Evolutionary conservation across 768 basidiomycete species (phyloP).

Genomic region (Lactifluus subvellereus): DNA sequence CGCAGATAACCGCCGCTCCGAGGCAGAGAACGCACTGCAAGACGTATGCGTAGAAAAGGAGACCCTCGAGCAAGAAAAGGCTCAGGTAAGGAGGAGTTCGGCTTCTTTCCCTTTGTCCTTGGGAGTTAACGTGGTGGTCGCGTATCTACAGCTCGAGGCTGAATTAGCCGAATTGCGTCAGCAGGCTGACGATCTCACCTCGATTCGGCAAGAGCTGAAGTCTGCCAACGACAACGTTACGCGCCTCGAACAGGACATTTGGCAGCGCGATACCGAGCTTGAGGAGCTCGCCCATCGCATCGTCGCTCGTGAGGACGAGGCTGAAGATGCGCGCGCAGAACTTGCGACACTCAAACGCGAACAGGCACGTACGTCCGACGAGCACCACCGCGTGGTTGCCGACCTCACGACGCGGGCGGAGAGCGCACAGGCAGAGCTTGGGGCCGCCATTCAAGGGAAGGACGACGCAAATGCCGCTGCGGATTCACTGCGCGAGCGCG

Average conservation of each 20-base stretch:
- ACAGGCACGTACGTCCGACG: conserved; percentile 43
- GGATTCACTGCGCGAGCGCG: conserved; percentile 44
- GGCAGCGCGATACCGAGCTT: conserved; percentile 52
- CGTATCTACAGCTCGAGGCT: conserved; percentile 41
- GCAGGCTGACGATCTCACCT: conserved; percentile 42
- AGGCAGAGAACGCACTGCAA: conserved; percentile 52
- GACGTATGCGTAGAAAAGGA: conserved; percentile 49
- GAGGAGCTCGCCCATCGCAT: conserved; percentile 43
- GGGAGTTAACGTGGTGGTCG: not conserved
- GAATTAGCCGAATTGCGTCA: conserved; percentile 51
- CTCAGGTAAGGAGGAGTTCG: conserved; percentile 4
- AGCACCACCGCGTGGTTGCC: conserved; percentile 42
- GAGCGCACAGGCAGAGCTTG: conserved; percentile 43
- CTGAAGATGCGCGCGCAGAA: conserved; percentile 50
- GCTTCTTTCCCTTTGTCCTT: not conserved
- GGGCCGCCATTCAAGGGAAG: conserved; percentile 46
- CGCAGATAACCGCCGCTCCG: conserved; percentile 47
- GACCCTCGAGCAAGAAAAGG: conserved; percentile 38
- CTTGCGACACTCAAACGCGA: conserved; percentile 51
- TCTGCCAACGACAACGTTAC: conserved; percentile 47
- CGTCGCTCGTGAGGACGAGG: conserved; percentile 44
- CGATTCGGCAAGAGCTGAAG: conserved; percentile 51
- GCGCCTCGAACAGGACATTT: conserved; percentile 53
- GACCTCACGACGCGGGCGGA: conserved; percentile 44
- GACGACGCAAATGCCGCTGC: conserved; percentile 51